Percentiles rank a stretch among this genome's conserved stretches.
phyloP scores from a whole-genome alignment of 225 moss, liverwort and hornwort genomes.

The Lunularia cruciata region DNA sequence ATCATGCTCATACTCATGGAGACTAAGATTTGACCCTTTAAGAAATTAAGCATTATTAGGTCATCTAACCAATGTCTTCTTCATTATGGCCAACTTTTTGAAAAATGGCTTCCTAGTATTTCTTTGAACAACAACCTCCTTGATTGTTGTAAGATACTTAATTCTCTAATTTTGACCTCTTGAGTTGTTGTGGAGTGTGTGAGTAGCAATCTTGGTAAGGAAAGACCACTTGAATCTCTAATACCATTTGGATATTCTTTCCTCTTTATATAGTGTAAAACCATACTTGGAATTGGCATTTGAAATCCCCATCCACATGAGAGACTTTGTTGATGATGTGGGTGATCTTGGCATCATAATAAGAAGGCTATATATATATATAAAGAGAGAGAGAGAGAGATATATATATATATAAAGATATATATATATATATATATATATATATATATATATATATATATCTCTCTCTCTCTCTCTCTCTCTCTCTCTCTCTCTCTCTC shows the following conservation, averaged over 20 bases:
- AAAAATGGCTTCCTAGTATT: not conserved
- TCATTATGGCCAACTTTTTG: too few species aligned
- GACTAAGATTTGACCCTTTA: not conserved
- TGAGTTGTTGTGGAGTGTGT: not conserved
- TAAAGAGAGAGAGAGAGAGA: too few species aligned
- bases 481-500: too few species aligned
- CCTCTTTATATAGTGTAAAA: not conserved
- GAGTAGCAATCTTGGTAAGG: not conserved
- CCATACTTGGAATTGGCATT: not conserved
- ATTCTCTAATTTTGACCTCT: not conserved
- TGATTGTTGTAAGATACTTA: not conserved
- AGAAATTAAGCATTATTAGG: not conserved
- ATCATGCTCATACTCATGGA: too few species aligned
- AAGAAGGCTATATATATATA: not conserved
- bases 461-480: too few species aligned
- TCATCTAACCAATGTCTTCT: not conserved
- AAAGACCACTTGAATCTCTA: too few species aligned
- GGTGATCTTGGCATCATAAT: slow-evolving; percentile 1
- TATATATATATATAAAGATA: too few species aligned
- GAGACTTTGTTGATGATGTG: not conserved
- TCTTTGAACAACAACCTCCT: not conserved
- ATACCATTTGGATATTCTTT: slow-evolving; percentile 6
- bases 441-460: too few species aligned
- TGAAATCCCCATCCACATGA: not conserved
- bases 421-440: too few species aligned